Conservation (phyloP, 2,329 filamentous ascomycete species). For the Blastomyces gilchristii region DNA sequence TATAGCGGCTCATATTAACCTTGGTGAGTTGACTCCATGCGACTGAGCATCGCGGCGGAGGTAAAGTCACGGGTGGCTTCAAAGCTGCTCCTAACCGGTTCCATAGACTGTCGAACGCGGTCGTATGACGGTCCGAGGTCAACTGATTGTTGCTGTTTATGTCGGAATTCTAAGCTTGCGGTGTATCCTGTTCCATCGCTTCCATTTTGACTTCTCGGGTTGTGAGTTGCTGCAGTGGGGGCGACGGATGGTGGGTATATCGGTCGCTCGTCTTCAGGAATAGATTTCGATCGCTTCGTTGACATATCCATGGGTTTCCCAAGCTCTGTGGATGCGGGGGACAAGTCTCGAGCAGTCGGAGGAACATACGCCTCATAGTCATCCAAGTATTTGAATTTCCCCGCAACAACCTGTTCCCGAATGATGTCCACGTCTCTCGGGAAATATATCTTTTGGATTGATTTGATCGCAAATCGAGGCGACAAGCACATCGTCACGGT, state of each 20-base stretch:
- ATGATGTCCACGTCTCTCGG: conserved; percentile 92
- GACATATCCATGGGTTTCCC: conserved; percentile 44
- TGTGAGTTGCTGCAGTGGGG: conserved; percentile 65
- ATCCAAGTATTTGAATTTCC: conserved; percentile 67
- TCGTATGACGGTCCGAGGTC: conserved; percentile 53
- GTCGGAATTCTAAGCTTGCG: conserved; percentile 36
- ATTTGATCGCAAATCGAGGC: conserved; percentile 77
- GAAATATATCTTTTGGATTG: conserved; percentile 85
- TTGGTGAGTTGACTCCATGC: conserved; percentile 27
- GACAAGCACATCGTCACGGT: conserved; percentile 74
- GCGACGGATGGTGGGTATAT: conserved; percentile 83
- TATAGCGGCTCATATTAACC: not conserved
- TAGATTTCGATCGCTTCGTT: conserved; percentile 48
- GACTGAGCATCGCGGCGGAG: conserved; percentile 70
- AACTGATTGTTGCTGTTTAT: conserved; percentile 51
- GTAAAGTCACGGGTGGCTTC: conserved; percentile 87
- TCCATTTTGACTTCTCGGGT: conserved; percentile 73
- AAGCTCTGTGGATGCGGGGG: conserved; percentile 32
- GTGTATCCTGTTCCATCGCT: conserved; percentile 93
- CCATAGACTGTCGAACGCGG: conserved; percentile 74
- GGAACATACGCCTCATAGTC: conserved; percentile 43
- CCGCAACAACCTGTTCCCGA: conserved; percentile 77
- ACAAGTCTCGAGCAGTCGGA: conserved; percentile 28
- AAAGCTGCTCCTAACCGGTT: conserved; percentile 70
- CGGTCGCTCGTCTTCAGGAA: conserved; percentile 79